Evolutionary conservation across 2,329 filamentous ascomycete species (phyloP).

Genomic region (Cordyceps tenuipes): DNA sequence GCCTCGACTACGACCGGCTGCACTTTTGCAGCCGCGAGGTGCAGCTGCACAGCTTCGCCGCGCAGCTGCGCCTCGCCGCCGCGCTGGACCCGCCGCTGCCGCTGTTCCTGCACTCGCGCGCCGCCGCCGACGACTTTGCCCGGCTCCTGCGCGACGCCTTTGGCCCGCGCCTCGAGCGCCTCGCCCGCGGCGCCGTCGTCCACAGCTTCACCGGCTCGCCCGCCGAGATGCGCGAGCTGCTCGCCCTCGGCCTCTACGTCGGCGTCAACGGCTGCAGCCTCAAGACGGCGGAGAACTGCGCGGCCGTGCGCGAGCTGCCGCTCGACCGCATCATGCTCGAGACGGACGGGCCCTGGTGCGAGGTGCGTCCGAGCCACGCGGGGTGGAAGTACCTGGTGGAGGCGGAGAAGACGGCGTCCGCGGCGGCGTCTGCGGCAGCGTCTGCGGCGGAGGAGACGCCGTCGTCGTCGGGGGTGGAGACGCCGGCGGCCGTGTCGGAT

Average conservation of each 20-base stretch:
- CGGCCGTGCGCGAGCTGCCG: slow-evolving; percentile 70
- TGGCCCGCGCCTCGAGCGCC: slow-evolving; percentile 49
- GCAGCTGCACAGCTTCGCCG: slow-evolving; percentile 77
- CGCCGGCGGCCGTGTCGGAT: slow-evolving; percentile 10
- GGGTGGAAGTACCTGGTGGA: slow-evolving; percentile 60
- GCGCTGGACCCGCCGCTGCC: slow-evolving; percentile 54
- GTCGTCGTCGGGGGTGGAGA: not conserved
- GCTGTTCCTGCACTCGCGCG: no score
- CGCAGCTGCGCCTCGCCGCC: slow-evolving; percentile 71
- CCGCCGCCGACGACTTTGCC: slow-evolving; percentile 76
- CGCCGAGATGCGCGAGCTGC: slow-evolving; percentile 74
- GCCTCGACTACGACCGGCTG: slow-evolving; percentile 90
- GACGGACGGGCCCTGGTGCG: slow-evolving; percentile 97
- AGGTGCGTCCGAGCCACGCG: slow-evolving; percentile 83
- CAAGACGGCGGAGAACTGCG: slow-evolving; percentile 87
- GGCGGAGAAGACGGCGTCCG: no score
- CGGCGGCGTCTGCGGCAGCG: not conserved
- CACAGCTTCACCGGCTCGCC: slow-evolving; percentile 89
- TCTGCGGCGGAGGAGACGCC: not conserved
- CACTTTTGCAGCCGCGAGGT: slow-evolving; percentile 70
- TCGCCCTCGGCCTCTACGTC: slow-evolving; percentile 75
- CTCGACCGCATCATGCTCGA: slow-evolving; percentile 83
- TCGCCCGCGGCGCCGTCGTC: slow-evolving; percentile 74
- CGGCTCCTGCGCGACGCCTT: slow-evolving; percentile 53
- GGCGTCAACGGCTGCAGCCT: slow-evolving; percentile 96